Conservation (phyloP, 257 asterid genomes). For the Solanum piurae region DNA sequence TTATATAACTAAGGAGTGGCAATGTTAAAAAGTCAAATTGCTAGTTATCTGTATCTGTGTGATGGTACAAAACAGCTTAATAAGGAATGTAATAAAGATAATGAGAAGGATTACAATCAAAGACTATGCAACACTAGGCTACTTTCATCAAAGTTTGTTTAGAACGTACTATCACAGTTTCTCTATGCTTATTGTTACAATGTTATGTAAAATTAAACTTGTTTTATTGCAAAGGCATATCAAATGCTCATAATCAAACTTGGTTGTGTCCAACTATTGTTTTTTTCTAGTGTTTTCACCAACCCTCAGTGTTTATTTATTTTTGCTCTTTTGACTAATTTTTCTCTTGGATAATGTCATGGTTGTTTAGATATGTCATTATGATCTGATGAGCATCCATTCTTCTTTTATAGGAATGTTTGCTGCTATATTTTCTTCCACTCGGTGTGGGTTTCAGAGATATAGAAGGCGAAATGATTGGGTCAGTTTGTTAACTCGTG, state of each 20-base stretch:
- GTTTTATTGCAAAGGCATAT: not conserved
- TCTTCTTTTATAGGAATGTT: constrained; percentile 44
- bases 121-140: not conserved
- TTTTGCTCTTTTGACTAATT: not conserved
- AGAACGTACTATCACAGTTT: not conserved
- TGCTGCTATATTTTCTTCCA: constrained; percentile 66
- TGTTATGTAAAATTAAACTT: not conserved
- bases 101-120: not conserved
- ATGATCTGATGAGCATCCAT: not conserved
- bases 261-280: not conserved
- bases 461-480: constrained; percentile 71
- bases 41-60: not conserved
- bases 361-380: not conserved
- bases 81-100: not conserved
- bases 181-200: not conserved
- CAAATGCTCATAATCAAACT: not conserved
- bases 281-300: not conserved
- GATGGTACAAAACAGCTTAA: not conserved
- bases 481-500: constrained; percentile 45
- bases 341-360: not conserved
- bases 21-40: not conserved
- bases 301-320: not conserved
- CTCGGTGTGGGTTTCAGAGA: constrained; percentile 73
- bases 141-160: not conserved
- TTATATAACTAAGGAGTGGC: not conserved